A percentile compares a stretch with the other conserved stretches of the same genome.
Conservation (phyloP, 352 stramenopile genomes). For the Sclerospora graminicola region DNA sequence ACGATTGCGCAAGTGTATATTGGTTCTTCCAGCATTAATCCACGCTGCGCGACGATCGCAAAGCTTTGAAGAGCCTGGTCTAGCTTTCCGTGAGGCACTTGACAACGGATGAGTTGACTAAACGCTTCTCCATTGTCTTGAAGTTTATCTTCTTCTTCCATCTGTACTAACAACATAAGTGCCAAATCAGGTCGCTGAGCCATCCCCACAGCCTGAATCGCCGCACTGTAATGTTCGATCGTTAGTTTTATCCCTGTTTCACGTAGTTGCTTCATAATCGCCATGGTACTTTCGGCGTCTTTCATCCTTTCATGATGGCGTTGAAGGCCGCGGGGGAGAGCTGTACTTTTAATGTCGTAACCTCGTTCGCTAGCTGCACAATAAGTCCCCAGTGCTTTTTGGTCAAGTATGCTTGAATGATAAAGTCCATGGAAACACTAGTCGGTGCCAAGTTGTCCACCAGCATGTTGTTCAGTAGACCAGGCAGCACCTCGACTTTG, state of each 20-base stretch:
- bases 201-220: slow-evolving; percentile 66
- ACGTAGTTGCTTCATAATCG: slow-evolving; percentile 39
- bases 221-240: slow-evolving; percentile 31
- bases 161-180: slow-evolving; percentile 43
- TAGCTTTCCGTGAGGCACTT: slow-evolving; percentile 54
- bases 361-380: slow-evolving; percentile 33
- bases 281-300: slow-evolving; percentile 34
- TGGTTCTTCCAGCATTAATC: slow-evolving; percentile 40
- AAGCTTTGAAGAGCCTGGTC: slow-evolving; percentile 75
- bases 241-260: slow-evolving; percentile 20
- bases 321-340: slow-evolving; percentile 64
- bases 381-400: slow-evolving; percentile 57
- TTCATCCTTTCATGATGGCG: slow-evolving; percentile 51
- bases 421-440: slow-evolving; percentile 60
- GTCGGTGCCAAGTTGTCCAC: slow-evolving; percentile 57
- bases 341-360: slow-evolving; percentile 32
- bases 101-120: slow-evolving; percentile 67
- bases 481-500: slow-evolving; percentile 66
- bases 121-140: slow-evolving; percentile 35
- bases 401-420: slow-evolving; percentile 69
- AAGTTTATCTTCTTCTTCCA: slow-evolving; percentile 51
- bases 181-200: slow-evolving; percentile 37
- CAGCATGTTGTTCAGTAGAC: slow-evolving; percentile 68
- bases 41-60: slow-evolving; percentile 36
- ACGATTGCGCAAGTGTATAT: slow-evolving; percentile 77